phyloP scores from a whole-genome alignment of 768 basidiomycete genomes.

The Kwoniella botswanensis region DNA sequence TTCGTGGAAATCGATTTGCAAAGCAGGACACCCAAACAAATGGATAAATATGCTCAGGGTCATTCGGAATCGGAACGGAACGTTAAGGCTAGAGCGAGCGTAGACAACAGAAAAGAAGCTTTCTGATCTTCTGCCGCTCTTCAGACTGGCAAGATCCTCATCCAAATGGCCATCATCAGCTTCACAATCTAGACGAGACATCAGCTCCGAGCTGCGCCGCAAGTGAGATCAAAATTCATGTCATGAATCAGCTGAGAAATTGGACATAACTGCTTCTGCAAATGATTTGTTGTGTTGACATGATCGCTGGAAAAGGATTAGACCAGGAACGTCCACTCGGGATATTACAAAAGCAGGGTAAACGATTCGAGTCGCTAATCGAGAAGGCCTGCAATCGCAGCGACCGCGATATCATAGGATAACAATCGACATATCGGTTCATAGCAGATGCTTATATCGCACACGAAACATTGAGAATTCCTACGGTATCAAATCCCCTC shows the following conservation, averaged over 20 bases:
- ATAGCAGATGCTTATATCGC: background rate
- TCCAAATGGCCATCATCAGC: background rate
- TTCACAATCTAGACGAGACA: background rate
- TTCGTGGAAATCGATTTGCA: background rate
- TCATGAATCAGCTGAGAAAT: too few species aligned
- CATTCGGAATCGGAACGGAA: background rate
- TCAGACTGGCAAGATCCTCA: background rate
- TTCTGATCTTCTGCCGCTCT: background rate
- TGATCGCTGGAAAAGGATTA: background rate
- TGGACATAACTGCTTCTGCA: too few species aligned
- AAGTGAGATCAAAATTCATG: background rate
- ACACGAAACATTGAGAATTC: too few species aligned
- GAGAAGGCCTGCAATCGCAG: background rate
- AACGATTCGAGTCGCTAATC: background rate
- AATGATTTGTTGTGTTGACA: background rate
- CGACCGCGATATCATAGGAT: background rate
- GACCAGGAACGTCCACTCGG: background rate
- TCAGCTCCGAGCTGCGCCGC: background rate
- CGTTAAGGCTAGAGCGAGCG: background rate
- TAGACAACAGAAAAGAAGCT: background rate
- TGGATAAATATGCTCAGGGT: background rate
- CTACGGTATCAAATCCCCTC: too few species aligned
- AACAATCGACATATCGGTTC: background rate
- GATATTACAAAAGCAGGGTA: constrained; percentile 1
- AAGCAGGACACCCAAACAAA: background rate